These are phyloP conservation scores for Venturia pyrina DNA, from an alignment of 2,329 filamentous ascomycete genomes.

Conservation along the genomic window DNA sequence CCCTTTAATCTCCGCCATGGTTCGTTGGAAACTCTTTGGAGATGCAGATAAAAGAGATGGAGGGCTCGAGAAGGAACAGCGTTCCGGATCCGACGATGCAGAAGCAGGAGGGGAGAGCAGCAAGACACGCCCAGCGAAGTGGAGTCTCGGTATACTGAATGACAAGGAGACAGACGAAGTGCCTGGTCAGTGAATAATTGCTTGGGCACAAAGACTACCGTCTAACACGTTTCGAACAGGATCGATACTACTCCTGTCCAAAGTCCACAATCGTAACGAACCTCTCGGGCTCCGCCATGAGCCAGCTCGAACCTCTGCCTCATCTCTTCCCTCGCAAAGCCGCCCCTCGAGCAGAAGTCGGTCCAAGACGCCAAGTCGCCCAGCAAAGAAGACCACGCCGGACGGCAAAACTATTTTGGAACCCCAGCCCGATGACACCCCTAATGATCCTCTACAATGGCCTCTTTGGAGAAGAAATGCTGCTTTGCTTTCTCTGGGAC, in stretches of 20 bases:
- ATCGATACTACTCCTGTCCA: constrained; percentile 50
- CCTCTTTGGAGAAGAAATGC: constrained; percentile 67
- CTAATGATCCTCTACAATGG: constrained; percentile 92
- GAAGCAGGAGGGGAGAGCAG: neutral
- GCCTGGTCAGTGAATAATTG: constrained; percentile 50
- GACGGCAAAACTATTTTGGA: constrained; percentile 81
- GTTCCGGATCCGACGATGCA: neutral
- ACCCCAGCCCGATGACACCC: constrained; percentile 82
- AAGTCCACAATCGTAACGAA: constrained; percentile 47
- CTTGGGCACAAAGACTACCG: neutral
- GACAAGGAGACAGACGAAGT: constrained; percentile 76
- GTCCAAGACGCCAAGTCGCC: constrained; percentile 14
- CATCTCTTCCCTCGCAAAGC: constrained; percentile 39
- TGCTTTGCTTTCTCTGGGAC: constrained; percentile 71
- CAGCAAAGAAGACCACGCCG: constrained; percentile 60
- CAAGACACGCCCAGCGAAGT: constrained; percentile 25
- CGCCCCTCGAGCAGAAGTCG: constrained; percentile 14
- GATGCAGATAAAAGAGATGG: neutral
- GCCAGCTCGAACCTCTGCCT: constrained; percentile 48
- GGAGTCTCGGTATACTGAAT: constrained; percentile 70
- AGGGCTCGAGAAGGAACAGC: neutral
- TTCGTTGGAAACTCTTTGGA: neutral
- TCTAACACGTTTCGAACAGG: constrained; percentile 29
- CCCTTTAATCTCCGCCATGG: neutral
- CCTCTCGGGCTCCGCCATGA: constrained; percentile 52